Conservation (phyloP, 106 monocot genomes). For the Dactylorhiza incarnata region DNA sequence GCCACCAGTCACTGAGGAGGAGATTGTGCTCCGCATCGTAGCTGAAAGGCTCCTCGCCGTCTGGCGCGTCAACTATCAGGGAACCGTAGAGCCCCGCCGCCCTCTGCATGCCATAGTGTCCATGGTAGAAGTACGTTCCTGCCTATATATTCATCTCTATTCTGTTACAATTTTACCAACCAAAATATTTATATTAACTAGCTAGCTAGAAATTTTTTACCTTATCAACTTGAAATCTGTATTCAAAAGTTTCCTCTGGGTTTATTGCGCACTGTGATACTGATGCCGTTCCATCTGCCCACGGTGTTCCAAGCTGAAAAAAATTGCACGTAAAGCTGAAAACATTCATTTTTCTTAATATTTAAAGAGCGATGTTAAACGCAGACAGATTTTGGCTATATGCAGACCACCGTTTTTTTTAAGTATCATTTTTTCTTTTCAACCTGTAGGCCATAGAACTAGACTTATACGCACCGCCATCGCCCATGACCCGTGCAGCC, state of each 20-base stretch:
- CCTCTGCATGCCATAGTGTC: conserved; percentile 92
- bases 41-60: conserved; percentile 58
- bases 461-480: too few species aligned
- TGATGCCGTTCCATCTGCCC: conserved; percentile 77
- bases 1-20: conserved; percentile 78
- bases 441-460: too few species aligned
- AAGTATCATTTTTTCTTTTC: too few species aligned
- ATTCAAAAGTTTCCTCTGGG: conserved; percentile 62
- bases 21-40: conserved; percentile 66
- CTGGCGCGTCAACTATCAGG: conserved; percentile 54
- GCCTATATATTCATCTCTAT: conserved; percentile 21
- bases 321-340: neutral
- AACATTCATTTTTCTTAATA: neutral
- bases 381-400: too few species aligned
- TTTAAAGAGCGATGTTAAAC: too few species aligned
- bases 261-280: conserved; percentile 79
- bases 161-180: neutral
- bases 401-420: too few species aligned
- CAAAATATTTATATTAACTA: neutral
- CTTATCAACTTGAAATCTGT: conserved; percentile 70
- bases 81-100: conserved; percentile 74
- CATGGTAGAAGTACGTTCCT: conserved; percentile 85
- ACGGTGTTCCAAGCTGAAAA: conserved; percentile 80
- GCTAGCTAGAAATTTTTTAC: conserved; percentile 14
- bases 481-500: too few species aligned